Conservation (phyloP, 2,329 filamentous ascomycete species). For the Fragosphaeria purpurea region DNA sequence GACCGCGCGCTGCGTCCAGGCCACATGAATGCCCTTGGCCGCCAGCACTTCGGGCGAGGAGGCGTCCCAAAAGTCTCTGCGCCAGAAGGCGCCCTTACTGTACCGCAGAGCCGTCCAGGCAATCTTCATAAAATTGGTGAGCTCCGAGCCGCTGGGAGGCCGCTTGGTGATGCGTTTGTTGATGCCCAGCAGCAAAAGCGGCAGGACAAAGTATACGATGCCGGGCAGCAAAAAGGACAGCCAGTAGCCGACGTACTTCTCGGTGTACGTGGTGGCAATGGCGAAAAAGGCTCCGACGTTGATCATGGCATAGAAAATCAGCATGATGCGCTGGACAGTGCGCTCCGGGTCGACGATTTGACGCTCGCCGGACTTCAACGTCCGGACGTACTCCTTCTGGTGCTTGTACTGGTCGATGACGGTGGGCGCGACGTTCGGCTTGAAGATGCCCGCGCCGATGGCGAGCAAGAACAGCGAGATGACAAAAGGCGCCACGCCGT, state of each 20-base stretch:
- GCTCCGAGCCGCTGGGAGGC: slow-evolving; percentile 56
- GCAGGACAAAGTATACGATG: slow-evolving; percentile 49
- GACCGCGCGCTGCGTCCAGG: slow-evolving; percentile 56
- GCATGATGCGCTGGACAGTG: slow-evolving; percentile 34
- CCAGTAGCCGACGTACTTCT: slow-evolving; percentile 70
- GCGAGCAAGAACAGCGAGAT: slow-evolving; percentile 56
- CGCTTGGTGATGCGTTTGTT: slow-evolving; percentile 46
- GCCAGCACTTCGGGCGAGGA: slow-evolving; percentile 45
- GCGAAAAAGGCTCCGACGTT: slow-evolving; percentile 54
- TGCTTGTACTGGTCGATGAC: slow-evolving; percentile 34
- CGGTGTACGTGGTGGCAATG: slow-evolving; percentile 60
- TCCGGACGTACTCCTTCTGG: slow-evolving; percentile 30
- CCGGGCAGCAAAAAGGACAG: slow-evolving; percentile 45
- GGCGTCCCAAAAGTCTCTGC: slow-evolving; percentile 46
- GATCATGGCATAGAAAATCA: slow-evolving; percentile 53
- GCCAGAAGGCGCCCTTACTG: slow-evolving; percentile 41
- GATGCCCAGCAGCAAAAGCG: slow-evolving; percentile 45
- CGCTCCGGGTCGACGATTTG: slow-evolving; percentile 37
- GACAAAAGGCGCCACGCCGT: slow-evolving; percentile 48
- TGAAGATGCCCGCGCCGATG: slow-evolving; percentile 60
- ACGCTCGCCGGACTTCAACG: slow-evolving; percentile 25
- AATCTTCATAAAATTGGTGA: slow-evolving; percentile 49
- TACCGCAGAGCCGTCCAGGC: slow-evolving; percentile 43
- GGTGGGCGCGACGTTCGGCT: slow-evolving; percentile 43
- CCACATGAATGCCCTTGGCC: slow-evolving; percentile 38